A percentile compares a stretch with the other conserved stretches of the same genome.
Conservation (phyloP, 331 rosid species). For the Malus hybrid region DNA sequence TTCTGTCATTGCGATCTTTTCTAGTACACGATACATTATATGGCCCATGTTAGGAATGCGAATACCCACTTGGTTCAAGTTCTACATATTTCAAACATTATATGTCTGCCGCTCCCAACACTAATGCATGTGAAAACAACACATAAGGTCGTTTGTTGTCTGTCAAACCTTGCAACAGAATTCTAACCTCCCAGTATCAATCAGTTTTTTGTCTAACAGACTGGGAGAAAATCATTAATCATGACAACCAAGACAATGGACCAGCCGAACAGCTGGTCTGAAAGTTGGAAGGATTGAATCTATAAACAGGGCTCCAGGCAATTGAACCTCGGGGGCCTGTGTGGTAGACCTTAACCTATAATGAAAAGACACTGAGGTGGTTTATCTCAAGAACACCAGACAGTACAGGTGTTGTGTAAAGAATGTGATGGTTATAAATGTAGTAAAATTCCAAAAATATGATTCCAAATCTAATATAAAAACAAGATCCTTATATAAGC, state of each 20-base stretch:
- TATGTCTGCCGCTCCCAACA: neutral
- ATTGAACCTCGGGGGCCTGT: slow-evolving; percentile 5
- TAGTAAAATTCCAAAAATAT: neutral
- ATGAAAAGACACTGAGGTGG: slow-evolving; percentile 10
- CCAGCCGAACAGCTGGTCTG: slow-evolving; percentile 22
- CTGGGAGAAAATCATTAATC: slow-evolving; percentile 24
- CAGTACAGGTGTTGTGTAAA: neutral
- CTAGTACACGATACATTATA: neutral
- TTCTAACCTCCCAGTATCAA: slow-evolving; percentile 8
- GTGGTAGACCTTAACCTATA: slow-evolving; percentile 16
- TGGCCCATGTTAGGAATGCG: neutral
- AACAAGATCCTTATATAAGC: neutral
- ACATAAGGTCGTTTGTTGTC: slow-evolving; percentile 9
- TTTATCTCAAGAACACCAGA: slow-evolving; percentile 5
- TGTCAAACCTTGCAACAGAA: slow-evolving; percentile 8
- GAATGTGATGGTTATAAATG: slow-evolving; percentile 5
- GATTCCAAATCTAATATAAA: neutral
- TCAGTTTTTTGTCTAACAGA: slow-evolving; percentile 12
- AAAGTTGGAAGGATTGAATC: slow-evolving; percentile 12
- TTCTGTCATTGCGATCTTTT: neutral
- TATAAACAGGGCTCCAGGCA: slow-evolving; percentile 5
- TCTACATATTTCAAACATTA: neutral
- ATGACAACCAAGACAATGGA: slow-evolving; percentile 21
- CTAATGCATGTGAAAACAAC: slow-evolving; percentile 8
- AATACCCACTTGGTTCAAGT: neutral